Conservation (phyloP, 228 moss, liverwort and hornwort genomes). For the Sphagnum fallax region DNA sequence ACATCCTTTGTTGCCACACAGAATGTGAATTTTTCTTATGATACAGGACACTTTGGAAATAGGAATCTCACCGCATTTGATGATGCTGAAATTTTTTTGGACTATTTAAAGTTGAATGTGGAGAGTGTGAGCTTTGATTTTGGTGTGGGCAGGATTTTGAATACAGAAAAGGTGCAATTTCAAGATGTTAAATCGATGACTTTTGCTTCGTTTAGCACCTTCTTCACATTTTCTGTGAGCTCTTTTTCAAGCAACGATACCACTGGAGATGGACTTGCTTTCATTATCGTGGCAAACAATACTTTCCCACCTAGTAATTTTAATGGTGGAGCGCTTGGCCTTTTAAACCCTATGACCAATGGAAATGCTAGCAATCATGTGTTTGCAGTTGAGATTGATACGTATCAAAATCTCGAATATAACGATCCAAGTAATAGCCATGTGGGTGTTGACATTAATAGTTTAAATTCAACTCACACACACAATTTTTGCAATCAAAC, state of each 20-base stretch:
- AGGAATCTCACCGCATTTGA: too few relatives aligned
- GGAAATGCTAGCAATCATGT: conserved; percentile 2
- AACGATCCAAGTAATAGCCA: conserved; percentile 17
- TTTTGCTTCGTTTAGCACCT: conserved; percentile 17
- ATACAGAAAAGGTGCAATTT: too few relatives aligned
- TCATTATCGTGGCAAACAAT: conserved; percentile 1
- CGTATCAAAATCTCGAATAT: neutral
- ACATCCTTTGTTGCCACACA: too few relatives aligned
- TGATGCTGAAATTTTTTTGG: fast-evolving
- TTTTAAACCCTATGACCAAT: neutral
- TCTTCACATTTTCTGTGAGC: conserved; percentile 13
- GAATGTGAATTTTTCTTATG: too few relatives aligned
- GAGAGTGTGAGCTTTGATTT: too few relatives aligned
- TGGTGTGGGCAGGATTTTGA: too few relatives aligned
- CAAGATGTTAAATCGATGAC: neutral
- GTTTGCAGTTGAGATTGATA: conserved; percentile 27
- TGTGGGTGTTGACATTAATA: conserved; percentile 15
- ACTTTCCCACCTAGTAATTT: neutral
- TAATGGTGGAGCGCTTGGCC: neutral
- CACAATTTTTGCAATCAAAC: conserved; percentile 4
- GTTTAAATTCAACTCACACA: conserved; percentile 5
- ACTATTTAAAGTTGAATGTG: too few relatives aligned
- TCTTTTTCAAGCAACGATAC: too few relatives aligned
- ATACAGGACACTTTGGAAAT: too few relatives aligned
- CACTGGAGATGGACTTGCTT: conserved; percentile 10